phyloP scores from a whole-genome alignment of 139 green algal genomes.

The Mychonastes homosphaera region DNA sequence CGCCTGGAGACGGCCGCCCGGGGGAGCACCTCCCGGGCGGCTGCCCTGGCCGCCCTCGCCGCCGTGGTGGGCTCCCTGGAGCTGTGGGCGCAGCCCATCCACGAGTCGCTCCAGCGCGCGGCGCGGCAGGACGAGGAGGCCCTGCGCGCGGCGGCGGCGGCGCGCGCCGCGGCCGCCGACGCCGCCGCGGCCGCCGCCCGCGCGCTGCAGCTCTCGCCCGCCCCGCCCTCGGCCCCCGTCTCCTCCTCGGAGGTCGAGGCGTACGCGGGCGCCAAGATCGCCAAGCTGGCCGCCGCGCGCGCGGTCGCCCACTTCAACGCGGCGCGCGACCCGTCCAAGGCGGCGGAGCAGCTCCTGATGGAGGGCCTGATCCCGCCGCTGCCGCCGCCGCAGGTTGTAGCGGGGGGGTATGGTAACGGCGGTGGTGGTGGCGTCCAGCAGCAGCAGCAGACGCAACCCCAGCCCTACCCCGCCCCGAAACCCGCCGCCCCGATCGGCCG shows the following conservation, averaged over 20 bases:
- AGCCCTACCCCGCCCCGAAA: no score
- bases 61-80: constrained; percentile 52
- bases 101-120: constrained; percentile 21
- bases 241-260: constrained; percentile 40
- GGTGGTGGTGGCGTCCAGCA: no score
- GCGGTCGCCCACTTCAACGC: constrained; percentile 74
- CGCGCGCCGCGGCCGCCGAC: background rate
- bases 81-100: constrained; percentile 52
- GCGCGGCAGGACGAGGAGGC: background rate
- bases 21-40: no score
- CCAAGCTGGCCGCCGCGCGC: constrained; percentile 49
- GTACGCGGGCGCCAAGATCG: constrained; percentile 56
- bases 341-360: no score
- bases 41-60: constrained; percentile 16
- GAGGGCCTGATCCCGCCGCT: no score
- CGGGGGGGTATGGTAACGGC: no score
- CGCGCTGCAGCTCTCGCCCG: constrained; percentile 3
- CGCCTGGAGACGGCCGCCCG: no score
- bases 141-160: background rate
- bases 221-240: background rate
- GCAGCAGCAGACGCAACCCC: no score
- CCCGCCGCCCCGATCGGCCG: no score
- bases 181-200: background rate
- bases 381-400: no score
- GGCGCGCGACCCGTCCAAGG: no score